Base-by-base conservation (phyloP, 208 protist species). In the Leptomonas seymouri region DNA sequence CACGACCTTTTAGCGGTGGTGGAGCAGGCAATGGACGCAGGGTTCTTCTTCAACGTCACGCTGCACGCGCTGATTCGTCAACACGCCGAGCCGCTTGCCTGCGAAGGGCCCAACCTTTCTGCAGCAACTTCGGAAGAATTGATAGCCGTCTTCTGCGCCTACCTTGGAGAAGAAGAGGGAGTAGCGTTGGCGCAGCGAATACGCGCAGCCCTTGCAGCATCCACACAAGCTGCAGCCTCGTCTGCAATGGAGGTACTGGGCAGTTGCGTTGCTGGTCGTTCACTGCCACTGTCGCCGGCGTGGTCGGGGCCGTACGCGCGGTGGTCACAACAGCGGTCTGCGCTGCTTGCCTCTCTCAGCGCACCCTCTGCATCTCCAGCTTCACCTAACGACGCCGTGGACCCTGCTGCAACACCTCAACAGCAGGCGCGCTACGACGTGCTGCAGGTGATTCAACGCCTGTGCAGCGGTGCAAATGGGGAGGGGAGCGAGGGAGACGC, bases 11-110 rank as follows among this genome's bases (percentile, higher is more conserved):
- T 69, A 3, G 67, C 67, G 6, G 66, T 79, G 4, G 46, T 65
- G 0, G 28, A 31, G 20, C 59, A 51, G 5, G 66, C 74, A 11
- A 44, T 66, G 48, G 60, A 73, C 9, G 74, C 74, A 6, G 54
- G 51, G 20, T 21, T 49, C 18, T 73, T 69, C 67, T 79, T 79
- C 54, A 56, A 70, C 66, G 11, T 55, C 16, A 79, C 74, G 1
- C 28, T 79, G 15, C 18, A 54, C 44, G 21, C 46, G n/a, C n/a
- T 79, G 31, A 31, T 64, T 14, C 58, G 27, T 27, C 39, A 76
- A 2, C 9, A 76, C 42, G n/a, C 28, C 0, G 62, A 49, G 46
- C n/a, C 30, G 16, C 31, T 76, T 20, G 62, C 14, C 15, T 46
- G 28, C 15, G 44, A 49, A 28, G 25, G 36, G 5, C 3, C 62